phyloP scores from a whole-genome alignment of 495 filamentous ascomycete genomes.

The Xylaria intraflava region DNA sequence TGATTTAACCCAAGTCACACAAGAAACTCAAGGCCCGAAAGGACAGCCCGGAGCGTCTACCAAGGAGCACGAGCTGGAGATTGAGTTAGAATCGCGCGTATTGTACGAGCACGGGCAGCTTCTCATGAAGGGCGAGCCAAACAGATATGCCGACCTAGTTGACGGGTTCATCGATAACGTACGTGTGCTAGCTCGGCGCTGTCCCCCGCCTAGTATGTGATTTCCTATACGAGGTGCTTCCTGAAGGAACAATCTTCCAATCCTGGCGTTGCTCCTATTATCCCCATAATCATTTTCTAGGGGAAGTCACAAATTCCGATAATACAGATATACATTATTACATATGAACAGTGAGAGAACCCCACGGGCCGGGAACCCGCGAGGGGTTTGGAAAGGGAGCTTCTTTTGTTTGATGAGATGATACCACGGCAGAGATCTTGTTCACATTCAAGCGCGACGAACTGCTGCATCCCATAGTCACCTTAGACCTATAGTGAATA shows the following conservation, averaged over 20 bases:
- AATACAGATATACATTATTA: neutral
- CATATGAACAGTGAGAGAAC: neutral
- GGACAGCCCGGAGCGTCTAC: conserved; percentile 20
- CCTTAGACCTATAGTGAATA: neutral
- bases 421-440: neutral
- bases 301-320: no score
- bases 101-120: conserved; percentile 64
- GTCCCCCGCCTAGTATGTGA: conserved; percentile 7
- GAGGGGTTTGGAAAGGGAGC: neutral
- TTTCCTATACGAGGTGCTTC: neutral
- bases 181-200: conserved; percentile 52
- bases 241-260: neutral
- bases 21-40: conserved; percentile 6
- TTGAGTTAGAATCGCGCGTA: conserved; percentile 65
- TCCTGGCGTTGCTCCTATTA: neutral
- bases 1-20: conserved; percentile 77
- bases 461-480: neutral
- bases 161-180: conserved; percentile 84
- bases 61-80: conserved; percentile 83
- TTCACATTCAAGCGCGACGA: neutral
- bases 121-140: conserved; percentile 49
- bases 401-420: neutral
- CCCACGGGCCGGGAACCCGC: neutral
- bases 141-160: conserved; percentile 67
- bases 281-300: neutral